phyloP scores from a whole-genome alignment of 306 rosid genomes.

The Gynostemma pentaphyllum region DNA sequence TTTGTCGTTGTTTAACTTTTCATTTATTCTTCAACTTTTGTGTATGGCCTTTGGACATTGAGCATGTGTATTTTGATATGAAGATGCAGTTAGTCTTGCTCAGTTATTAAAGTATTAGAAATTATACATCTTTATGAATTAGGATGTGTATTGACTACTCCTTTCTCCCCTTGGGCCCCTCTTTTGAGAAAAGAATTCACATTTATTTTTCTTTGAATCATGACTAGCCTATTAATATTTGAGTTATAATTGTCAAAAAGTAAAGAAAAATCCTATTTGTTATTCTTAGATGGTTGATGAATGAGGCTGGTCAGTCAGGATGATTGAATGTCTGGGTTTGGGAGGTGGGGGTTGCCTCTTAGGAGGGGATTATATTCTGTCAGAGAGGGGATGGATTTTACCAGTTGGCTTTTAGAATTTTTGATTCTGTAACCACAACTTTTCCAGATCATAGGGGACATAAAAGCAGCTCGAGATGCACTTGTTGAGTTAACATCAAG shows the following conservation, averaged over 20 bases:
- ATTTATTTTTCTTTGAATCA: neutral
- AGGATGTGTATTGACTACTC: no score
- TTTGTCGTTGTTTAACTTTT: neutral
- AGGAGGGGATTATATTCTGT: no score
- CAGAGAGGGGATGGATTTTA: no score
- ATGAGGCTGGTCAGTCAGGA: neutral
- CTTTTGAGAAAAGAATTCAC: neutral
- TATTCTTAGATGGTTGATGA: neutral
- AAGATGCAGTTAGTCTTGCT: neutral
- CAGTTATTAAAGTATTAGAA: neutral
- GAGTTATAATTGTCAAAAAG: neutral
- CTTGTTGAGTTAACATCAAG: conserved; percentile 90
- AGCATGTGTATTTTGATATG: neutral
- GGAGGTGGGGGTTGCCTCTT: no score
- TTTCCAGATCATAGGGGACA: conserved; percentile 81
- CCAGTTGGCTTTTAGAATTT: neutral
- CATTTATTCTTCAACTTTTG: neutral
- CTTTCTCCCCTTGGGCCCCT: neutral
- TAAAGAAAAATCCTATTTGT: neutral
- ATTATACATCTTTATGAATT: neutral
- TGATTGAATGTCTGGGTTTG: no score
- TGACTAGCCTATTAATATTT: neutral
- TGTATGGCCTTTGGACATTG: neutral
- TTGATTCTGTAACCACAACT: neutral
- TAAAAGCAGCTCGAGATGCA: conserved; percentile 84